Evolutionary conservation across 2,329 filamentous ascomycete species (phyloP), one percentile per base, ranked within the genome.

Genomic region (Ambrosiella cleistominuta): DNA sequence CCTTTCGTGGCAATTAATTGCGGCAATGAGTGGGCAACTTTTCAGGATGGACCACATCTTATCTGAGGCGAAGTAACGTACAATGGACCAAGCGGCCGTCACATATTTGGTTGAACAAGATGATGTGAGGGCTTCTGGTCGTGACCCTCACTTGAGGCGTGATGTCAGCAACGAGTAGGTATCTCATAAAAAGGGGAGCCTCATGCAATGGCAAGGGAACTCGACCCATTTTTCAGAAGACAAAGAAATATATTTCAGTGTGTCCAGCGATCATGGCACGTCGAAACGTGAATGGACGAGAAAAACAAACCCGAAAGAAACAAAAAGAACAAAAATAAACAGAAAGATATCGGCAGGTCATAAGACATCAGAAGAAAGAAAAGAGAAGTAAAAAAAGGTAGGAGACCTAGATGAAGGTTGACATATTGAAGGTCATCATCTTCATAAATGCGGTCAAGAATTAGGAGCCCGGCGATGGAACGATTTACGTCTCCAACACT

Each of bases 401-500:
- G 35, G 8, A n/a, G 17, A 17, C 44, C 44, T 47, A 54, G 17
- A 42, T 15, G 12, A 36, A 2, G 13, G 3, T 49, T 12, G 42
- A 37, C 35, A 19, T 15, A 17, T 35, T 7, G 44, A 8, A 40
- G 36, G 19, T 47, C 8, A 27, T 27, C 27, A 27, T 27, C 27
- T 27, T 27, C 27, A 27, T 27, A 27, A 27, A 27, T 27, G 27
- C 27, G 15, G 2, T 51, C 19, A 51, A 36, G 47, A 9, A 36
- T 19, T 8, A 47, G 44, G 47, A 3, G 60, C 56, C 15, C 59
- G 58, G 27, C 66, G 67, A 56, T 67, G 66, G 56, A 69, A 71
- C 38, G 64, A 69, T 65, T 77, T 77, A 15, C 70, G 69, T 44
- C 66, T 65, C 75, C 75, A 79, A 65, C 75, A 77, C 44, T 65